Conservation (phyloP, 2,329 filamentous ascomycete genomes). For the Penicillium frequentans region DNA sequence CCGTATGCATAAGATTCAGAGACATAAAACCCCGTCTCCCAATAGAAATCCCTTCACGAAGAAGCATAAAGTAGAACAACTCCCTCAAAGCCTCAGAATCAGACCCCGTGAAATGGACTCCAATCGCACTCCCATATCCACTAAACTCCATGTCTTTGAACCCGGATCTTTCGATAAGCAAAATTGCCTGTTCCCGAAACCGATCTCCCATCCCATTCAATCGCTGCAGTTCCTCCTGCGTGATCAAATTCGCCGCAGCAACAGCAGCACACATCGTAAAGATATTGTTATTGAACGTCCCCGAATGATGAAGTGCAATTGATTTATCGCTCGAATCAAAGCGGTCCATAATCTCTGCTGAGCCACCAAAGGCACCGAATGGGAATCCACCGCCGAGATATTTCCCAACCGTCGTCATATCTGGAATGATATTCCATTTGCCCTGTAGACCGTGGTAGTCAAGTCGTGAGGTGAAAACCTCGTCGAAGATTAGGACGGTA, state of each 20-base stretch:
- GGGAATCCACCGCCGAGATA: constrained; percentile 66
- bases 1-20: constrained; percentile 27
- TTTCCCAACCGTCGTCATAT: constrained; percentile 66
- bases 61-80: constrained; percentile 31
- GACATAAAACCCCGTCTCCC: constrained; percentile 32
- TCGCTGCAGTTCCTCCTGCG: constrained; percentile 14
- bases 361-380: constrained; percentile 67
- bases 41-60: constrained; percentile 28
- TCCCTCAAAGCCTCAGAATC: constrained; percentile 19
- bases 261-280: constrained; percentile 60
- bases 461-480: constrained; percentile 69
- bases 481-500: constrained; percentile 66
- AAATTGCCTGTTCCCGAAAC: constrained; percentile 20
- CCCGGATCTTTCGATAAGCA: constrained; percentile 13
- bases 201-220: constrained; percentile 29
- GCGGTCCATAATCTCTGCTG: constrained; percentile 57
- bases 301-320: constrained; percentile 52
- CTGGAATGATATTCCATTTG: constrained; percentile 51
- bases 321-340: constrained; percentile 38
- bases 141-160: constrained; percentile 26
- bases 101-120: constrained; percentile 26
- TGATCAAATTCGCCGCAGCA: constrained; percentile 29
- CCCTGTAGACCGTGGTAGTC: constrained; percentile 51
- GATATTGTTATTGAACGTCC: constrained; percentile 69
- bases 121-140: constrained; percentile 32